Evolutionary conservation across 805 yeast genomes (phyloP), one percentile per base, ranked within the genome.

Genomic region (Zygotorulaspora danielsina): DNA sequence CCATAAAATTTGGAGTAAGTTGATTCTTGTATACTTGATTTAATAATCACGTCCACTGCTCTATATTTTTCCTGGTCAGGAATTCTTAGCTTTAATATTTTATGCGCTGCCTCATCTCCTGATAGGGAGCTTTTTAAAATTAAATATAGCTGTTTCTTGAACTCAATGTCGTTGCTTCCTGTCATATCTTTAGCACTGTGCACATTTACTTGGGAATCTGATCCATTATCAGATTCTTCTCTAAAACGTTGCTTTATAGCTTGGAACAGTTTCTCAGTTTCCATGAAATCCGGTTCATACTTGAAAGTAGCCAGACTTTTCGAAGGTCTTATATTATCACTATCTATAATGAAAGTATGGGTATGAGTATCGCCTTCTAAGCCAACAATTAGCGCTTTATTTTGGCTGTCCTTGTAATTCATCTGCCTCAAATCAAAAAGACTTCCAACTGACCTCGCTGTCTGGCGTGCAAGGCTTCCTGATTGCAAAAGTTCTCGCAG

Each of bases 31-130:
- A 87, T 75, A 59, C 96, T 83, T 44, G 90, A 78, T 57, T 82
- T 83, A 10, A 86, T 67, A 4, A 90, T 63, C 76, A 84, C 83
- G 49, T 83, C 88, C 6, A 76, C 78, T 10, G 86, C 68, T 48
- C 75, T 73, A 4, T 61, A 61, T 49, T 79, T 76, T 32, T 74
- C 69, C 6, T 66, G 57, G 10, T 50, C 56, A 1, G 65, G 62
- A 10, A 71, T 65, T 6, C 69, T 53, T 9, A 84, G 53, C 53
- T 73, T 75, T 28, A 84, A 50, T 5, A 93, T 63, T 59, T 89
- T 89, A 59, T 89, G 97, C 1, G 86, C 88, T 0, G 95, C 90
- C 66, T 93, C 98, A 49, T 86, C 95, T 4, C 89, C 79, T 0
- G 94, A 81, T 81, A 90, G 76, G 44, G 95, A 79, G 16, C 96